These are phyloP conservation scores for Salix purpurea DNA, from an alignment of 345 rosid genomes.

Conservation along the genomic window DNA sequence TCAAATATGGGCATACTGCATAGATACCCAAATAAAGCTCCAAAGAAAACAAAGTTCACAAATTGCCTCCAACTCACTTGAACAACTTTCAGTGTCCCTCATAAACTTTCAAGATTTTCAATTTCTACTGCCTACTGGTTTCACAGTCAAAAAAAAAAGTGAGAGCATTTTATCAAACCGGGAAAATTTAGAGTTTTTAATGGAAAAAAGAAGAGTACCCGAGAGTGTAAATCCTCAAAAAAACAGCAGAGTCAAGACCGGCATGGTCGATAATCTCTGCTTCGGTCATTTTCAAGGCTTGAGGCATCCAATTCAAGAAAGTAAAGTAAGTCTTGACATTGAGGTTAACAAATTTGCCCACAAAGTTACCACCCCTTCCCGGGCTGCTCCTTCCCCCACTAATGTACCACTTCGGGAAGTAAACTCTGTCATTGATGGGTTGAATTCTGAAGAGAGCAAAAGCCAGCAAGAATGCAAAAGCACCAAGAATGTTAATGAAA, in stretches of 20 bases:
- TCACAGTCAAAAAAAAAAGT: background rate
- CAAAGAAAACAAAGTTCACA: background rate
- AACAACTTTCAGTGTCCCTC: background rate
- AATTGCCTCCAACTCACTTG: background rate
- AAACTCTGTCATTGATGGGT: constrained; percentile 89
- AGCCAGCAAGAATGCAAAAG: constrained; percentile 75
- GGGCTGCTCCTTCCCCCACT: constrained; percentile 67
- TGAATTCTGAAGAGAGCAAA: constrained; percentile 86
- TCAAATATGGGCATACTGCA: background rate
- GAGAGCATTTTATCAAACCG: background rate
- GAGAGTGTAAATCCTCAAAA: constrained; percentile 82
- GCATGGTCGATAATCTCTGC: constrained; percentile 76
- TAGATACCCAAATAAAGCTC: background rate
- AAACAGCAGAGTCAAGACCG: constrained; percentile 92
- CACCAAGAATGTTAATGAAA: constrained; percentile 59
- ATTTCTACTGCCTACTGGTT: background rate
- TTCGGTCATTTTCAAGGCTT: constrained; percentile 84
- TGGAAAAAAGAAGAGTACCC: constrained; percentile 42
- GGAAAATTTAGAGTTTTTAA: background rate
- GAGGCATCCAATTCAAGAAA: constrained; percentile 98
- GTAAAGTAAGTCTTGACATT: constrained; percentile 66
- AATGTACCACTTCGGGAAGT: constrained; percentile 87
- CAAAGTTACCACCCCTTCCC: constrained; percentile 46
- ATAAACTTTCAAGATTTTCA: background rate
- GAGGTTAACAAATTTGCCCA: constrained; percentile 79